Conservation (phyloP, 225 moss, liverwort and hornwort genomes). For the Rhytidiadelphus loreus region DNA sequence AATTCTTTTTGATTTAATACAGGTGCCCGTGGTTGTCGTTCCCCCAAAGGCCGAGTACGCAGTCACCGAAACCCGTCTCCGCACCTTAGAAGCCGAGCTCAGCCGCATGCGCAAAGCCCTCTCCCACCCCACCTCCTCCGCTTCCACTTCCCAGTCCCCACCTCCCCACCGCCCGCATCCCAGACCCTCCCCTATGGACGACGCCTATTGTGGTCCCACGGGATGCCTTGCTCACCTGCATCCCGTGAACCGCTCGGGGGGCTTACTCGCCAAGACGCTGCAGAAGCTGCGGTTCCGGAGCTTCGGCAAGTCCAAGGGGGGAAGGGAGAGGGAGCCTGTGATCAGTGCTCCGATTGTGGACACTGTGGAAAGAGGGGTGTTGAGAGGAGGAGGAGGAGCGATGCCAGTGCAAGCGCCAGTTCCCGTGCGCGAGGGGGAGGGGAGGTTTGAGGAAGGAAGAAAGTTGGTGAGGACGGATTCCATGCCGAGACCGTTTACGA, state of each 20-base stretch:
- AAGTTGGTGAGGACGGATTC: slow-evolving; percentile 11
- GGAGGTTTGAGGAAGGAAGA: neutral
- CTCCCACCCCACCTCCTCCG: neutral
- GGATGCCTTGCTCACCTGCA: slow-evolving; percentile 32
- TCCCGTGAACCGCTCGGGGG: slow-evolving; percentile 14
- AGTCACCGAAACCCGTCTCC: slow-evolving; percentile 59
- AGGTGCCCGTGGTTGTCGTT: slow-evolving; percentile 1
- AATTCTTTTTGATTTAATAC: neutral
- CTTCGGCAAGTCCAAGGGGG: slow-evolving; percentile 6
- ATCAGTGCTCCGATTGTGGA: slow-evolving; percentile 21
- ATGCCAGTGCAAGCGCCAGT: neutral
- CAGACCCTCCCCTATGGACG: neutral
- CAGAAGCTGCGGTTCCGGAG: slow-evolving; percentile 19
- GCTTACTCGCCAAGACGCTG: slow-evolving; percentile 29
- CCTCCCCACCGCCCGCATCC: neutral
- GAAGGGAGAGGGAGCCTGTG: neutral
- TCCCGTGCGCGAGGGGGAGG: neutral
- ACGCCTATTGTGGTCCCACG: neutral
- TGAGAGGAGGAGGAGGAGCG: neutral
- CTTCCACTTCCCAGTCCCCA: neutral
- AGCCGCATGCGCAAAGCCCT: slow-evolving; percentile 32
- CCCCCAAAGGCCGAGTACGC: slow-evolving; percentile 42
- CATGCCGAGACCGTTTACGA: slow-evolving; percentile 10
- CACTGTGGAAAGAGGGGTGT: neutral
- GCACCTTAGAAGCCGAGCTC: slow-evolving; percentile 51